Percentiles rank a stretch among this genome's conserved stretches.
phyloP scores from a whole-genome alignment of 2,329 filamentous ascomycete species.

The Aspergillus hortae region DNA sequence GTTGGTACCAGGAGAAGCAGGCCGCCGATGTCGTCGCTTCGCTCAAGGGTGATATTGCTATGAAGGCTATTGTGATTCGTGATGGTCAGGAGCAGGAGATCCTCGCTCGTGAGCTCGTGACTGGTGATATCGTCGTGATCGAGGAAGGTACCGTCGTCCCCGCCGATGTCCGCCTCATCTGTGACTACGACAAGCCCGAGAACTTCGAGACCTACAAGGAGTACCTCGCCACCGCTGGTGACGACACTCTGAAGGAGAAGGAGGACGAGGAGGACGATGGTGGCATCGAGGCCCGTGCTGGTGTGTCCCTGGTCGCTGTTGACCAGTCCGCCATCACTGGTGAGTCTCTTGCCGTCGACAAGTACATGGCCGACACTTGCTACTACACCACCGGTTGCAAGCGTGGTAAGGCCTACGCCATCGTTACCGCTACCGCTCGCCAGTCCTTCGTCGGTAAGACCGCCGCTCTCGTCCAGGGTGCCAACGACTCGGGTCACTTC shows the following conservation, averaged over 20 bases:
- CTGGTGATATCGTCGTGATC: constrained; percentile 71
- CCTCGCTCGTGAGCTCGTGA: constrained; percentile 68
- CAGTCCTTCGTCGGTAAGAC: constrained; percentile 75
- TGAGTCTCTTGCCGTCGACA: constrained; percentile 64
- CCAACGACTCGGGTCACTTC: constrained; percentile 73
- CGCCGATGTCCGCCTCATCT: constrained; percentile 68
- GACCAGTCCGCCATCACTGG: constrained; percentile 80
- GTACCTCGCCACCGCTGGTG: constrained; percentile 59
- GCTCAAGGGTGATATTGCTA: constrained; percentile 74
- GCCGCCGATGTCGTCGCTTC: constrained; percentile 71
- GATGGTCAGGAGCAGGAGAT: constrained; percentile 66
- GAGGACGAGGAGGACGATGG: constrained; percentile 55
- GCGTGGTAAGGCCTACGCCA: constrained; percentile 71
- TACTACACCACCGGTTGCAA: constrained; percentile 82
- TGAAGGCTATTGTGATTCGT: constrained; percentile 67
- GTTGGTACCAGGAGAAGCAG: constrained; percentile 80
- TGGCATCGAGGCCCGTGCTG: constrained; percentile 54
- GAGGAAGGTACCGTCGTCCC: constrained; percentile 70
- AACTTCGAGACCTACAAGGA: constrained; percentile 66
- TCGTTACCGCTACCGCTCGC: constrained; percentile 64
- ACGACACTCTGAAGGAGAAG: constrained; percentile 58
- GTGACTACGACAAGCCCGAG: constrained; percentile 66
- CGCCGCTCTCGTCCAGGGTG: constrained; percentile 69
- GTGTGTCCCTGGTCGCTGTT: constrained; percentile 63
- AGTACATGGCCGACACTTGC: constrained; percentile 67